phyloP scores from a whole-genome alignment of 1,284 basidiomycete species.

The Apiotrichum domesticum region DNA sequence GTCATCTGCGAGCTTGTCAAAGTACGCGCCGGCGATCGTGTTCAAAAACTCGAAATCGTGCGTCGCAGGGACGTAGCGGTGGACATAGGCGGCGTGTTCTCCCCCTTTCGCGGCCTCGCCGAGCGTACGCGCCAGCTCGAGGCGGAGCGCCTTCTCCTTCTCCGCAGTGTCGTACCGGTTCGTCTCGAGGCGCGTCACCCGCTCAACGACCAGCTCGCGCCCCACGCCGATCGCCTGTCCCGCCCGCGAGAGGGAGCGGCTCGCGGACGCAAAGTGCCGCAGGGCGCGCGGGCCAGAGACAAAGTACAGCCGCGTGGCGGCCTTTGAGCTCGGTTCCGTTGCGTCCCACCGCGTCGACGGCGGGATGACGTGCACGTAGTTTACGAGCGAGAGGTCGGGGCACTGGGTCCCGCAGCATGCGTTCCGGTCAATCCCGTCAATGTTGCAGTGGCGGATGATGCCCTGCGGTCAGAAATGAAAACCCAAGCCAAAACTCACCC shows the following conservation, averaged over 20 bases:
- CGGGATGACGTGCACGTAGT: slow-evolving; percentile 43
- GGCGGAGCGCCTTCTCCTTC: slow-evolving; percentile 59
- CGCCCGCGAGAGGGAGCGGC: slow-evolving; percentile 54
- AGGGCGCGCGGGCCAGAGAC: slow-evolving; percentile 70
- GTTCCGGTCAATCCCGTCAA: slow-evolving; percentile 72
- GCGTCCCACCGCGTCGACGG: slow-evolving; percentile 50
- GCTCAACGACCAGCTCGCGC: slow-evolving; percentile 59
- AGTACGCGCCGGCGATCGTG: slow-evolving; percentile 4
- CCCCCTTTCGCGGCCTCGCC: slow-evolving; percentile 48
- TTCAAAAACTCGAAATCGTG: slow-evolving; percentile 41
- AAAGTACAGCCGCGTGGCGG: slow-evolving; percentile 70
- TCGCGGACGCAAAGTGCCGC: slow-evolving; percentile 55
- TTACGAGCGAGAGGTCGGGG: slow-evolving; percentile 35
- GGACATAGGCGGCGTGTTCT: not conserved
- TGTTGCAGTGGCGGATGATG: slow-evolving; percentile 71
- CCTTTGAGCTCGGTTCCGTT: slow-evolving; percentile 44
- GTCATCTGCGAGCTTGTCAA: not conserved
- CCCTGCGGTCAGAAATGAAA: slow-evolving; percentile 45
- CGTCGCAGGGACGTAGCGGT: slow-evolving; percentile 23
- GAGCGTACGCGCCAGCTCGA: slow-evolving; percentile 60
- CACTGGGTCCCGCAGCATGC: slow-evolving; percentile 79
- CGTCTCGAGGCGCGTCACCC: slow-evolving; percentile 51
- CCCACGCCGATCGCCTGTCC: slow-evolving; percentile 54
- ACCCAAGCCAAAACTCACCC: slow-evolving; percentile 26
- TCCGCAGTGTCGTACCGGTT: slow-evolving; percentile 60